Conservation (phyloP, 805 yeast species). For the Hanseniaspora mollemarum region DNA sequence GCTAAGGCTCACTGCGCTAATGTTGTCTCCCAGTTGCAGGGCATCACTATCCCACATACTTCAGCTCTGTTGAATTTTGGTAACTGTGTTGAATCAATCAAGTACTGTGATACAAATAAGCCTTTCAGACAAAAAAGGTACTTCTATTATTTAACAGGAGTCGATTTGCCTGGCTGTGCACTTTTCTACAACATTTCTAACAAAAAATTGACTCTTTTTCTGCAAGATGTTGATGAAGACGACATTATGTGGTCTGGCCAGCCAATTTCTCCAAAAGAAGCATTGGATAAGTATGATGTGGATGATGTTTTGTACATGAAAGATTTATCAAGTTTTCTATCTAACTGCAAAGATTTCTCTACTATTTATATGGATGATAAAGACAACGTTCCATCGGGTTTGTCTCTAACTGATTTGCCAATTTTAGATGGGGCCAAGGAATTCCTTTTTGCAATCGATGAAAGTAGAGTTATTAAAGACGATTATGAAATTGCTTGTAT, state of each 20-base stretch:
- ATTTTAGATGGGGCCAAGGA: slow-evolving; percentile 33
- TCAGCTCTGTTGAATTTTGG: slow-evolving; percentile 53
- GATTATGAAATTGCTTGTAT: slow-evolving; percentile 63
- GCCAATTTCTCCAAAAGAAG: slow-evolving; percentile 61
- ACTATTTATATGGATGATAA: slow-evolving; percentile 44
- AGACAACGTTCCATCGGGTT: slow-evolving; percentile 34
- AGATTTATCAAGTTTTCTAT: slow-evolving; percentile 34
- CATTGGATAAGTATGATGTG: slow-evolving; percentile 56
- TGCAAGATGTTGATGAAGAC: slow-evolving; percentile 76
- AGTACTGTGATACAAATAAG: slow-evolving; percentile 68
- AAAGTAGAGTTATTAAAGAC: slow-evolving; percentile 76
- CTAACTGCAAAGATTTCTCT: slow-evolving; percentile 18
- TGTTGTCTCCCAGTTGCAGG: slow-evolving; percentile 33
- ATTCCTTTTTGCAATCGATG: slow-evolving; percentile 70
- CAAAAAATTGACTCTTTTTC: slow-evolving; percentile 55
- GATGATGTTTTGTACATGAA: slow-evolving; percentile 61
- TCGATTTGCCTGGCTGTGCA: slow-evolving; percentile 65
- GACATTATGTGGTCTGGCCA: slow-evolving; percentile 95
- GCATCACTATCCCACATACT: slow-evolving; percentile 29
- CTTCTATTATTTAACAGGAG: slow-evolving; percentile 78
- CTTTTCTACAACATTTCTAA: slow-evolving; percentile 44
- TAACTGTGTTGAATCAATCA: slow-evolving; percentile 40
- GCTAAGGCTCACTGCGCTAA: slow-evolving; percentile 64
- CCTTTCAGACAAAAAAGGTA: slow-evolving; percentile 83
- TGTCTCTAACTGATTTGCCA: slow-evolving; percentile 32